These are phyloP conservation scores for Arthrobotrys pseudoclavata DNA, from an alignment of 2,329 filamentous ascomycete genomes.

Conservation along the genomic window DNA sequence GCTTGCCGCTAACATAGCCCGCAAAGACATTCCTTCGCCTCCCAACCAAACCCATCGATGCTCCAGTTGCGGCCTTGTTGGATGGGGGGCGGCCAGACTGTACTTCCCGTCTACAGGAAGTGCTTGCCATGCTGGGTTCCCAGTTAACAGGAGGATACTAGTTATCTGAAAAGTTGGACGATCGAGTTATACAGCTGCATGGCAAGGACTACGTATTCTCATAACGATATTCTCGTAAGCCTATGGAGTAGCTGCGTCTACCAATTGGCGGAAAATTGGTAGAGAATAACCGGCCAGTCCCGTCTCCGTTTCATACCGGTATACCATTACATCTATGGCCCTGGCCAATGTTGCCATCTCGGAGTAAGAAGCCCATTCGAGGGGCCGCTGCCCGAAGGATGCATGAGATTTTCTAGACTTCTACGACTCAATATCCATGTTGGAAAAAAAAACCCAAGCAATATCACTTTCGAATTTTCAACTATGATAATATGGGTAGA, in stretches of 20 bases:
- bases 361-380: not conserved
- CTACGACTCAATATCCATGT: not conserved
- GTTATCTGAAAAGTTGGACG: not conserved
- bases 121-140: slow-evolving; percentile 8
- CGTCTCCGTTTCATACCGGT: not conserved
- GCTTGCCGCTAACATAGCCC: slow-evolving; percentile 21
- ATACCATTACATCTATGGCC: not conserved
- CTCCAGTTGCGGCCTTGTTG: not conserved
- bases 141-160: not conserved
- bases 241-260: not conserved
- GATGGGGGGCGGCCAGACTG: not conserved
- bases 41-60: not conserved
- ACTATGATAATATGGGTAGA: no score
- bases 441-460: not conserved
- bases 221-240: not conserved
- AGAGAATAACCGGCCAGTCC: not conserved
- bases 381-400: no score
- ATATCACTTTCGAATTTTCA: no score
- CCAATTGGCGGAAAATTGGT: not conserved
- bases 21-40: slow-evolving; percentile 19
- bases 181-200: not conserved
- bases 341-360: not conserved
- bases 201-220: not conserved
- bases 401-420: no score
- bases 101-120: slow-evolving; percentile 14